These are phyloP conservation scores for Rhododendron ovatum DNA, from an alignment of 148 eudicot species.

Conservation along the genomic window DNA sequence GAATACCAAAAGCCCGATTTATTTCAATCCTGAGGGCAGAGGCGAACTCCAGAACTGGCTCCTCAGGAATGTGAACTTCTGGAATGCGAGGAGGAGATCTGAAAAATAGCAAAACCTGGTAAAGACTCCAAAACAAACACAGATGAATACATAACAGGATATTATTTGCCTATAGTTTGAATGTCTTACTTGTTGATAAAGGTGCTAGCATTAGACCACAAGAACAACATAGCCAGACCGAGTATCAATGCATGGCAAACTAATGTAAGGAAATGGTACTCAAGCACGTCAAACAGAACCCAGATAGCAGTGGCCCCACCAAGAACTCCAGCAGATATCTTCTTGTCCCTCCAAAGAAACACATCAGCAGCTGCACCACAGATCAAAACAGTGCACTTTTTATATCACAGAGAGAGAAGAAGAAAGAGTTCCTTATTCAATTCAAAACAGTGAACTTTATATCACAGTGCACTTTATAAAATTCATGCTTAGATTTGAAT, in stretches of 20 bases:
- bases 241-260: slow-evolving; percentile 27
- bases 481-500: not conserved
- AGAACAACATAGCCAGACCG: slow-evolving; percentile 22
- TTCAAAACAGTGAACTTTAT: no score
- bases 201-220: slow-evolving; percentile 33
- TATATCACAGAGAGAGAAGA: not conserved
- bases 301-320: slow-evolving; percentile 29
- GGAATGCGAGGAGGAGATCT: slow-evolving; percentile 35
- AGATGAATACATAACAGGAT: not conserved
- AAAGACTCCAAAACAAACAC: not conserved
- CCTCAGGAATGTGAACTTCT: slow-evolving; percentile 30
- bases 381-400: not conserved
- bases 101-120: not conserved
- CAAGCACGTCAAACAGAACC: slow-evolving; percentile 32
- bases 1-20: slow-evolving; percentile 19
- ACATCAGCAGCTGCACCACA: slow-evolving; percentile 33
- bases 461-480: no score
- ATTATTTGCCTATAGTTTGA: not conserved
- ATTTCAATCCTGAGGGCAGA: slow-evolving; percentile 28
- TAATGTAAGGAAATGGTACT: slow-evolving; percentile 25
- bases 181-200: slow-evolving; percentile 30
- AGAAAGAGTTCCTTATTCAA: not conserved
- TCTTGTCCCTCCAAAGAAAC: slow-evolving; percentile 34
- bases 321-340: slow-evolving; percentile 27
- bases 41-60: slow-evolving; percentile 20